Evolutionary conservation across 805 yeast genomes (phyloP), one percentile per base, ranked within the genome.

Genomic region (Ogataea zsoltii): DNA sequence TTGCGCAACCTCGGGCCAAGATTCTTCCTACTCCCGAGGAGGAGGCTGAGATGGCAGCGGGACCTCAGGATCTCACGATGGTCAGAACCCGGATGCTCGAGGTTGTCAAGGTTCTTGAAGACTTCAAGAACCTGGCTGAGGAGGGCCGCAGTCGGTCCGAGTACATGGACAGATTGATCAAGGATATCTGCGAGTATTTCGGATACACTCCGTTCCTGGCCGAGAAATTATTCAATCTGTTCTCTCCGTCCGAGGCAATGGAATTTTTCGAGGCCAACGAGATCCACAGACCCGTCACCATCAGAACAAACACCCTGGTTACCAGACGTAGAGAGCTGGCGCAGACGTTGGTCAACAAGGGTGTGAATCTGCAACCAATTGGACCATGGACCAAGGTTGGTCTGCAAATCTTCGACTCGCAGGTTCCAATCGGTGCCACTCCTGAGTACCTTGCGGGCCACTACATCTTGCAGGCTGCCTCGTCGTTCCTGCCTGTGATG

Each of bases 371-470:
- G 57, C 97, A 94, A 69, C 98, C 98, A 36, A 89, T 94, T 58
- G 98, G 98, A 41, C 73, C 87, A 33, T 94, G 99, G 99, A 90
- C 98, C 18, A 94, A 94, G 69, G 98, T 94, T 41, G 99, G 99
- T 51, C 75, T 94, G 54, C 99, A 94, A 69, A 84, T 94, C 42
- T 94, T 92, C 65, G 99, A 94, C 64, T 91, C 98, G 18, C 98
- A 91, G 67, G 98, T 94, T n/a, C 99, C 99, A 35, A 88, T 94
- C 57, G 99, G 99, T 68, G 99, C 99, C 36, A 94, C 99, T 7
- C 99, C 99, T 35, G 99, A 94, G 70, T 94, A 94, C 65, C 75
- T 94, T 61, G 96, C 98, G 12, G 99, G 99, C 61, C 96, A 94
- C 63, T 94, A 94, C 70, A 94, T 94, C 51, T 72, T 94, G 59